Evolutionary conservation across 768 basidiomycete species (phyloP).

Genomic region (Lactarius pseudohatsudake): DNA sequence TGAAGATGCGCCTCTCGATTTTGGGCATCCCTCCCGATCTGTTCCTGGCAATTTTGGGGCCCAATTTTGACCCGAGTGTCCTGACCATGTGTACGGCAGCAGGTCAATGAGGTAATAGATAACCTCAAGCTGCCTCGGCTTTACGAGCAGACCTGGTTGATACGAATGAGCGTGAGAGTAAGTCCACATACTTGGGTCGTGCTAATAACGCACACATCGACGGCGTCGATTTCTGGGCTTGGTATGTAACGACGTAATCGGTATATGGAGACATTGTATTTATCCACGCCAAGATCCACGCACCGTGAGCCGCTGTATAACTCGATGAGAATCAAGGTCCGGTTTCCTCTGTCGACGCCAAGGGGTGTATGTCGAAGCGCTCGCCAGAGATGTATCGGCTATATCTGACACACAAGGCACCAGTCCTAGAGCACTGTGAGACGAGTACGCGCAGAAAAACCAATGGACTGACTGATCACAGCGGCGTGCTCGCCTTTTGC

Average conservation of each 20-base stretch:
- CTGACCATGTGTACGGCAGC: conserved; percentile 15
- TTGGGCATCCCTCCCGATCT: not conserved
- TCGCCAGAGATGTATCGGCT: not conserved
- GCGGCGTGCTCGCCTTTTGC: not conserved
- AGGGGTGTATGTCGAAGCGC: not conserved
- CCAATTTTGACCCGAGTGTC: not conserved
- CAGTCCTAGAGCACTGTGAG: not conserved
- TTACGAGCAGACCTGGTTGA: not conserved
- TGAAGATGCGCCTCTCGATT: not conserved
- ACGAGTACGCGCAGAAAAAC: not conserved
- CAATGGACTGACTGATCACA: not conserved
- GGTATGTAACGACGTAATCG: not conserved
- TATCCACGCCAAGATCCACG: not conserved
- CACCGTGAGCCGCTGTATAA: not conserved
- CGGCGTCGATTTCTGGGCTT: not conserved
- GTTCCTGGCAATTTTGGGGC: conserved; percentile 12
- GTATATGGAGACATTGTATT: not conserved
- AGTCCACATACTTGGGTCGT: not conserved
- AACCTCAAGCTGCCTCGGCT: conserved; percentile 2
- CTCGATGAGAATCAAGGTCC: not conserved
- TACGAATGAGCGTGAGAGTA: not conserved
- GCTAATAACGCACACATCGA: not conserved
- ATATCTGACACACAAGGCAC: not conserved
- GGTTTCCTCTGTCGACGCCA: not conserved
- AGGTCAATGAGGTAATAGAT: not conserved